Evolutionary conservation across 371 early-diverging fungal species (phyloP).

Genomic region (Rhizopus arrhizus): DNA sequence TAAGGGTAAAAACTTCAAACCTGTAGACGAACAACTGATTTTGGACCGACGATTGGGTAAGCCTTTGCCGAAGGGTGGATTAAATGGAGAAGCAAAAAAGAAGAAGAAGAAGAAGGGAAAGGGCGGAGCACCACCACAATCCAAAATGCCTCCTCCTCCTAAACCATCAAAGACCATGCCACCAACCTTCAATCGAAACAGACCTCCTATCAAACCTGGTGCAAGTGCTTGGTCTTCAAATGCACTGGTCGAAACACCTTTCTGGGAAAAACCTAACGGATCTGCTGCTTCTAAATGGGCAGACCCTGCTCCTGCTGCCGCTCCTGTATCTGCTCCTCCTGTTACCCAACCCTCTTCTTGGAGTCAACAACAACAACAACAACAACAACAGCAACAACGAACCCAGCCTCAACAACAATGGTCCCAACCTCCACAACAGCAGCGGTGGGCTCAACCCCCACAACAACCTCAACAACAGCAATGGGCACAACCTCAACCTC

Average conservation of each 20-base stretch:
- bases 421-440: background rate
- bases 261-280: constrained; percentile 36
- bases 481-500: background rate
- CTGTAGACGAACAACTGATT: constrained; percentile 49
- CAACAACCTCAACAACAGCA: constrained; percentile 2
- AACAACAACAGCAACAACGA: background rate
- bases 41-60: constrained; percentile 44
- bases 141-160: constrained; percentile 5
- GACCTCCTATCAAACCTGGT: constrained; percentile 9
- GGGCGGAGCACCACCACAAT: constrained; percentile 10
- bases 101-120: constrained; percentile 5
- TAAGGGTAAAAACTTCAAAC: constrained; percentile 46
- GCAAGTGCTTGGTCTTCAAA: constrained; percentile 31
- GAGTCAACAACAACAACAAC: constrained; percentile 6
- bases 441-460: background rate
- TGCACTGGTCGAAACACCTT: constrained; percentile 35
- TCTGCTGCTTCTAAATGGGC: constrained; percentile 28
- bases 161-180: constrained; percentile 7
- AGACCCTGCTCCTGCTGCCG: constrained; percentile 13
- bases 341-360: background rate
- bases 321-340: constrained; percentile 23
- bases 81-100: constrained; percentile 29
- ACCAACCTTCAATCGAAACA: constrained; percentile 7
- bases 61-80: constrained; percentile 25
- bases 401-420: background rate